These are phyloP conservation scores for Clonostachys solani DNA, from an alignment of 2,329 filamentous ascomycete species.

Conservation along the genomic window DNA sequence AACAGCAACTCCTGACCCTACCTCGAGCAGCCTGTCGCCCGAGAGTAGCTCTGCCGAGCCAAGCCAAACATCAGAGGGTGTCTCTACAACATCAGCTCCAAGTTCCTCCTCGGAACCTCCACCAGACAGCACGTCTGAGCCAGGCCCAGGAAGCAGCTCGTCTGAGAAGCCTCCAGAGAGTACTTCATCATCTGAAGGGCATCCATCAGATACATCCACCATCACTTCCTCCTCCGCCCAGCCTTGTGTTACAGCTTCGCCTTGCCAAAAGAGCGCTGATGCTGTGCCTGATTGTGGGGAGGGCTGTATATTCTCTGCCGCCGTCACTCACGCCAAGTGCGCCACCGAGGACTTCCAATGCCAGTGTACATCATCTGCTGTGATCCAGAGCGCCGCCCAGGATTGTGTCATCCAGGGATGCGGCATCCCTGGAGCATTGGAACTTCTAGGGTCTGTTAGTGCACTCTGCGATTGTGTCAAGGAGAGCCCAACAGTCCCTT, in stretches of 20 bases:
- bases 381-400: conserved; percentile 12
- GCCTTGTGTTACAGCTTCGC: conserved; percentile 10
- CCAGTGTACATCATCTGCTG: conserved; percentile 11
- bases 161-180: neutral
- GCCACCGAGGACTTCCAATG: conserved; percentile 13
- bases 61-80: conserved; percentile 1
- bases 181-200: too few relatives aligned
- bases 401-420: conserved; percentile 15
- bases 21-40: neutral
- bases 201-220: neutral
- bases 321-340: conserved; percentile 12
- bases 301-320: conserved; percentile 16
- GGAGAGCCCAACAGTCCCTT: conserved; percentile 12
- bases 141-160: neutral
- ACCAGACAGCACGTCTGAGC: neutral
- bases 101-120: too few relatives aligned
- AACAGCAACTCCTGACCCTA: conserved; percentile 1
- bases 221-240: conserved; percentile 1
- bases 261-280: conserved; percentile 15
- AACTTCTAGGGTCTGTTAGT: conserved; percentile 11
- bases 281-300: conserved; percentile 14
- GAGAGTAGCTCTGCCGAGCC: neutral
- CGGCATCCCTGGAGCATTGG: conserved; percentile 7
- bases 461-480: conserved; percentile 15
- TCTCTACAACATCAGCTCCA: neutral